Percentiles rank a stretch among this genome's conserved stretches.
phyloP scores from a whole-genome alignment of 1,284 basidiomycete genomes.

The Porogramme epimiltina region DNA sequence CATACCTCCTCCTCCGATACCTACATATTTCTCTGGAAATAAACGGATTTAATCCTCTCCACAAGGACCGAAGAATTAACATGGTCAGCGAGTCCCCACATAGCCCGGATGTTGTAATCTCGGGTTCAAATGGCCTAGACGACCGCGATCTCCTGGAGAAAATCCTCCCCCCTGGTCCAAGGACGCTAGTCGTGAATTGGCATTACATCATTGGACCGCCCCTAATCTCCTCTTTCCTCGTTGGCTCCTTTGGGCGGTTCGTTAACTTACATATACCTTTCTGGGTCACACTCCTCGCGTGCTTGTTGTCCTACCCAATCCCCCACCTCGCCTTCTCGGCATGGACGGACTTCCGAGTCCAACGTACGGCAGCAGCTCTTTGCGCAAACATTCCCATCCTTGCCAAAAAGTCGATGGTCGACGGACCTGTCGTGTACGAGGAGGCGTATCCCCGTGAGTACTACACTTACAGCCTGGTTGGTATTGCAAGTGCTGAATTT shows the following conservation, averaged over 20 bases:
- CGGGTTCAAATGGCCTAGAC: no score
- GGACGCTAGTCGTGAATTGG: neutral
- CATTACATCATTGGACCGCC: neutral
- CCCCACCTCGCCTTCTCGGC: neutral
- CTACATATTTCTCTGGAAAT: no score
- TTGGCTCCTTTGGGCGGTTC: neutral
- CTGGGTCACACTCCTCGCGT: neutral
- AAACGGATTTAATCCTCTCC: no score
- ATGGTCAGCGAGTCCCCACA: no score
- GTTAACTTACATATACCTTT: neutral
- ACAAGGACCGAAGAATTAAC: no score
- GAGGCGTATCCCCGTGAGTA: slow-evolving; percentile 20
- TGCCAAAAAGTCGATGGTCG: slow-evolving; percentile 16
- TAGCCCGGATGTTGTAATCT: no score
- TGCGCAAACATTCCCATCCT: slow-evolving; percentile 23
- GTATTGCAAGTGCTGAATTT: no score
- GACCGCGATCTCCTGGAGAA: neutral
- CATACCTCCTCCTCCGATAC: no score
- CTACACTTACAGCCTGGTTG: no score
- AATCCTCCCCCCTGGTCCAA: neutral
- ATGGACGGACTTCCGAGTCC: slow-evolving; percentile 1
- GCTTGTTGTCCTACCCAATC: neutral
- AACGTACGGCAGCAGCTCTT: slow-evolving; percentile 19
- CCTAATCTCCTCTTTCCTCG: neutral
- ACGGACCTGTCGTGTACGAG: neutral